Base-by-base conservation (phyloP, 805 yeast genomes). In the Starmerella davenportii region DNA sequence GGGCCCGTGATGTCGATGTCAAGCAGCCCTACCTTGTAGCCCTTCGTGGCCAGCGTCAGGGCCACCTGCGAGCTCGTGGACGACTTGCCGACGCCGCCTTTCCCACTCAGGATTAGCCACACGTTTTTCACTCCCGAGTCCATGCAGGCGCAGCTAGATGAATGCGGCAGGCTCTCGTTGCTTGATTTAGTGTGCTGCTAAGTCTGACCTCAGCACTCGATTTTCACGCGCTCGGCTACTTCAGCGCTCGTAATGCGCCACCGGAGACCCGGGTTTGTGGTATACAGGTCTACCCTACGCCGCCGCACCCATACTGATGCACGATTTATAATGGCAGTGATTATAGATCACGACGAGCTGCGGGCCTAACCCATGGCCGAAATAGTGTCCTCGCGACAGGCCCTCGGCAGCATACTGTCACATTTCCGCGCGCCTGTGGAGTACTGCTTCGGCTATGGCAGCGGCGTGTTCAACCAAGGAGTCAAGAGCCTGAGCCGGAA, bases 1-100 rank as follows among this genome's bases (percentile, higher is more conserved):
- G 98, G 98, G 0, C 98, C 98, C 0, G 98, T 90, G 32, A 90
- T 63, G 61, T 90, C 98, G 17, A 90, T 82, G 54, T 90, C 98
- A 19, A 90, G 62, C 0, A 90, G 93, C 2, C 98, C 98, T n/a
- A 90, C 95, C 49, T 69, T 76, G 51, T 56, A 72, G 2, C 90
- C 93, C 52, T 69, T 63, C 13, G 65, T 60, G 4, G 75, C 80
- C 23, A 90, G 63, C 0, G 85, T 66, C n/a, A 90, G 64, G 0
- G 95, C 96, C 1, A 84, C 65, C 54, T 90, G 99, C 0, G 95
- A 80, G 2, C 98, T 85, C 1, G 90, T 84, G 0, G 95, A 82
- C 11, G 95, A 82, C 55, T 90, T 90, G 2, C 98, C 98, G 1
- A 90, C 98, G 19, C 98, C 98, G 14, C 95, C 78, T 38, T 58